Evolutionary conservation across 805 yeast species (phyloP).

Genomic region (Candida vaughaniae): DNA sequence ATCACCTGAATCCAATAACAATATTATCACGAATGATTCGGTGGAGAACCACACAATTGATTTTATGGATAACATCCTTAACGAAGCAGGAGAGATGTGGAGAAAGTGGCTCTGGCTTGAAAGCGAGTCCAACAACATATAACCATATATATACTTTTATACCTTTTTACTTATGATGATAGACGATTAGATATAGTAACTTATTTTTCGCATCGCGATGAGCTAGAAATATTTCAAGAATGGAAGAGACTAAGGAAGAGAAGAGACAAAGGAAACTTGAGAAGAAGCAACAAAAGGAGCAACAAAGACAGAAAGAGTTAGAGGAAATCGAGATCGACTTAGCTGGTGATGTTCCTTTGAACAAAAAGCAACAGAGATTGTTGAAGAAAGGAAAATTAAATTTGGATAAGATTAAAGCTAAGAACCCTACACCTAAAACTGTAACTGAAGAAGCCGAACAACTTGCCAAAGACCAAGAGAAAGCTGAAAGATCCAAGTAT

Average conservation of each 20-base stretch:
- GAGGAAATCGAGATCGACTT: conserved; percentile 71
- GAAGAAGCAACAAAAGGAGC: conserved; percentile 31
- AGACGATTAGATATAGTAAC: neutral
- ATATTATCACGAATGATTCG: conserved; percentile 30
- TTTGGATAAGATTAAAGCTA: conserved; percentile 49
- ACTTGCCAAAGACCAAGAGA: conserved; percentile 25
- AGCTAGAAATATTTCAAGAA: conserved; percentile 7
- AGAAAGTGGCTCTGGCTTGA: conserved; percentile 69
- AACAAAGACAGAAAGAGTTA: conserved; percentile 34
- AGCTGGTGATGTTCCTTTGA: conserved; percentile 72
- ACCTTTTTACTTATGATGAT: neutral
- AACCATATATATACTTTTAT: neutral
- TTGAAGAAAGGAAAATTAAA: conserved; percentile 79
- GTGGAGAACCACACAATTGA: conserved; percentile 38
- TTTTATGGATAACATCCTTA: conserved; percentile 71
- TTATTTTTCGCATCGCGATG: too few species aligned
- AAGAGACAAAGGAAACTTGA: conserved; percentile 19
- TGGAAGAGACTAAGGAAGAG: conserved; percentile 16
- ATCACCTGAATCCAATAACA: conserved; percentile 10
- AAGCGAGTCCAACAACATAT: conserved; percentile 6
- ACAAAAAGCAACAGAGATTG: conserved; percentile 87
- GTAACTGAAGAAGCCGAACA: conserved; percentile 12
- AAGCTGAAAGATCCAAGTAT: conserved; percentile 47
- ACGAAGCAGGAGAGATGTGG: conserved; percentile 87
- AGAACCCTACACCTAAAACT: conserved; percentile 41